Evolutionary conservation across 2,329 filamentous ascomycete species (phyloP).

Genomic region (Apiospora arundinis): DNA sequence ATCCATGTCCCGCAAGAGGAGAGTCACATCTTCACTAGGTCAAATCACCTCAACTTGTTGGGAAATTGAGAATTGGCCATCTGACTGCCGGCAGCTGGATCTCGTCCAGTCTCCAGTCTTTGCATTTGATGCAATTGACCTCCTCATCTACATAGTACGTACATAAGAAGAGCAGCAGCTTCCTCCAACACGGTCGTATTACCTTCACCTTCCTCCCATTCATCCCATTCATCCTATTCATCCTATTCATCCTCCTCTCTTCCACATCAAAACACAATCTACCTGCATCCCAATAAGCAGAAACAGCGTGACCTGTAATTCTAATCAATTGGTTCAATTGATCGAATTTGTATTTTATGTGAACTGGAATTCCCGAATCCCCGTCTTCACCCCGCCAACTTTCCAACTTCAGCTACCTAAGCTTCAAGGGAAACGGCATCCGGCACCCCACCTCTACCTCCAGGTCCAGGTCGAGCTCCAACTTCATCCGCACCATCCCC

Average conservation of each 20-base stretch:
- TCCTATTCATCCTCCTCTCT: background rate
- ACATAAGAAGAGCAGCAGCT: constrained; percentile 1
- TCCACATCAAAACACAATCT: background rate
- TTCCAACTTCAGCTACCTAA: background rate
- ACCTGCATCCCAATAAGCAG: background rate
- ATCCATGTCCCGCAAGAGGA: background rate
- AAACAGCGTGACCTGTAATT: background rate
- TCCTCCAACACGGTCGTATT: background rate
- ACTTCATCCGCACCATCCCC: constrained; percentile 12
- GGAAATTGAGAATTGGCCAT: constrained; percentile 3
- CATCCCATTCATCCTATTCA: background rate
- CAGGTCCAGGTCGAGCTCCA: constrained; percentile 1
- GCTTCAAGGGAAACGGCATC: constrained; percentile 11
- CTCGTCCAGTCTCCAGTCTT: background rate
- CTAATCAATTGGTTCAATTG: background rate
- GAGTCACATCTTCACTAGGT: constrained; percentile 10
- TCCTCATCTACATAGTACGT: background rate
- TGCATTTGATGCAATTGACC: background rate
- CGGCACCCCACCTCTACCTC: constrained; percentile 14
- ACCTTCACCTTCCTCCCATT: no score
- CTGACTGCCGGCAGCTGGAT: constrained; percentile 14
- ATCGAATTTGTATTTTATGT: background rate
- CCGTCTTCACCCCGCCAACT: background rate
- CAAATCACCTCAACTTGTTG: constrained; percentile 13
- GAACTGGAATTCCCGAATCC: no score